Base-by-base conservation (phyloP, 768 basidiomycete genomes). In the Cantharellus cinnabarinus region DNA sequence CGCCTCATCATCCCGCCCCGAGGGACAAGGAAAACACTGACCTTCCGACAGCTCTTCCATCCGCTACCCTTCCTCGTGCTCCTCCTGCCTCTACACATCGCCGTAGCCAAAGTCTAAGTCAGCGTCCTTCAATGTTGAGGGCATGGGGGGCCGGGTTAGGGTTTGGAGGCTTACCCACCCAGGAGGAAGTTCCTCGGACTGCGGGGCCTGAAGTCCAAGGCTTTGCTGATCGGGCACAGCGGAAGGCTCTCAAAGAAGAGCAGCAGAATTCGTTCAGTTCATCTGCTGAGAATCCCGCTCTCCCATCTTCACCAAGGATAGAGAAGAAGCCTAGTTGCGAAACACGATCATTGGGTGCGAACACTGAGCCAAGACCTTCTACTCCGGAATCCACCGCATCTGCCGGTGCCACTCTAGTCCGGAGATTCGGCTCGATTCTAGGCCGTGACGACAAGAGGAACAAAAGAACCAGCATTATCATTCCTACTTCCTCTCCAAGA, bases 91-190 rank as follows among this genome's bases (percentile, higher is more conserved):
- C 82, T 39, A 85, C 82, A 3, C 89, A 91, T 69, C 75, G 82
- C 57, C 74, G 87, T 58, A 89, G 85, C 62, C 88, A 89, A 67
- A 86, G 85, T 66, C 75, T 90, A 69, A 85, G 82, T 64, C 84
- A 88, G 66, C 71, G 85, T 20, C 87, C 85, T 5, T 70, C 66
- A 2, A 70, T 69, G 2, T 64, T 75, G 20, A 74, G 78, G 50
- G 77, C 78, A 2, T 79, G 80, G 77, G 74, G 76, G 35, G 77
- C 76, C 5, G 75, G 82, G 71, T 80, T 83, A 67, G 80, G 81
- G 10, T 65, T 66, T 38, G 63, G 58, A 7, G 63, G 65, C 38
- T 63, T 63, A 15, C 38, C 2, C 59, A 70, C 72, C 41, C 75
- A 75, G 56, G 79, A 79, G 66, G 67, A 71, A 37, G 74, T 73